phyloP scores from a whole-genome alignment of 805 yeast genomes.

The Cyberlindnera meyerae region DNA sequence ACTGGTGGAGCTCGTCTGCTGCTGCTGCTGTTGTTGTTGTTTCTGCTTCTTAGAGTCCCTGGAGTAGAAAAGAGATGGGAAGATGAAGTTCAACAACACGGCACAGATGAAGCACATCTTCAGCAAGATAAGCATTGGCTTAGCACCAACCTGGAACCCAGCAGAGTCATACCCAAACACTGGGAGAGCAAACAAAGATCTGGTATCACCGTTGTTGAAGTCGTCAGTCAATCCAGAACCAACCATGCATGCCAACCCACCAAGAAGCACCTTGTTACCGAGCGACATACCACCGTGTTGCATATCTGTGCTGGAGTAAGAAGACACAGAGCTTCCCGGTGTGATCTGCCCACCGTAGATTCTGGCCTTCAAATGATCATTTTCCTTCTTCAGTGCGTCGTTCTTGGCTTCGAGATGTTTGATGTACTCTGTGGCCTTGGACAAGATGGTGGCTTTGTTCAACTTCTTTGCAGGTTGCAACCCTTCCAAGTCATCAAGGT shows the following conservation, averaged over 20 bases:
- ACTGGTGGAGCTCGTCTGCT: too few relatives aligned
- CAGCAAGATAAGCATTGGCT: conserved; percentile 26
- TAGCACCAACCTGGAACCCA: conserved; percentile 23
- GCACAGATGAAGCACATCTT: conserved; percentile 26
- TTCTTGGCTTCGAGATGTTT: conserved; percentile 65
- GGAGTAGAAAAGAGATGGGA: conserved; percentile 17
- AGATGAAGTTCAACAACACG: conserved; percentile 25
- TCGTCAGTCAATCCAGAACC: conserved; percentile 58
- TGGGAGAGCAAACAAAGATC: conserved; percentile 46
- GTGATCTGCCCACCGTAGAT: conserved; percentile 21
- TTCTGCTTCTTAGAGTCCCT: conserved; percentile 7
- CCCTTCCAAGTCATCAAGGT: conserved; percentile 67
- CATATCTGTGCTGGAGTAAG: conserved; percentile 9
- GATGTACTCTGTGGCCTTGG: conserved; percentile 76
- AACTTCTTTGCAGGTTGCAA: conserved; percentile 70
- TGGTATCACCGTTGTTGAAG: conserved; percentile 36
- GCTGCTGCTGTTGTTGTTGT: too few relatives aligned
- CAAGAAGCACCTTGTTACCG: conserved; percentile 49
- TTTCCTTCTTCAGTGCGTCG: conserved; percentile 43
- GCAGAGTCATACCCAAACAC: conserved; percentile 30
- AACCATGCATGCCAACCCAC: conserved; percentile 60
- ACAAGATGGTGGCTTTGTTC: conserved; percentile 70
- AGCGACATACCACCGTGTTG: conserved; percentile 17
- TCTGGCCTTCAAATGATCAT: conserved; percentile 33
- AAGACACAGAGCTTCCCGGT: conserved; percentile 19